Conservation (phyloP, 2,329 filamentous ascomycete genomes). For the Fusarium buxicola region DNA sequence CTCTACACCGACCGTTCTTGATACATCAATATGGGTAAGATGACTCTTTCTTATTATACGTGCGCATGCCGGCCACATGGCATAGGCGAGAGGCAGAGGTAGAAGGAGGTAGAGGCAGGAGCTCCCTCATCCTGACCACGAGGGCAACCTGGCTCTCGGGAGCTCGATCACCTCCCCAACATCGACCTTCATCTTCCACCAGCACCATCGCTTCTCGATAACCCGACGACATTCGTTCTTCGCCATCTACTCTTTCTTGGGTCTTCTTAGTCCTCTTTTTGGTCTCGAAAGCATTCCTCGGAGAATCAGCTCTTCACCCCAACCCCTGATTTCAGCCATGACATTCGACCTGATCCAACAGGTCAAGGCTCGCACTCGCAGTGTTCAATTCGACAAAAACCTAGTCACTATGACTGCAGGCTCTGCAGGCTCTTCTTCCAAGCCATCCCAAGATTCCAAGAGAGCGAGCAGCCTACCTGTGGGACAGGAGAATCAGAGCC, state of each 20-base stretch:
- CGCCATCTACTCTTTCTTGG: conserved; percentile 62
- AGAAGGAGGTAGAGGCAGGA: conserved; percentile 45
- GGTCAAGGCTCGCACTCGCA: conserved; percentile 59
- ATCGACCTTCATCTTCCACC: conserved; percentile 32
- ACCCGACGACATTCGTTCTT: conserved; percentile 52
- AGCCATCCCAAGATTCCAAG: conserved; percentile 39
- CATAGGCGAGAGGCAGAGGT: conserved; percentile 34
- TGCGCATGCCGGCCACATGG: conserved; percentile 41
- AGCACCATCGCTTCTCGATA: conserved; percentile 47
- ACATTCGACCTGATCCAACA: conserved; percentile 57
- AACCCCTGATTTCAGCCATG: conserved; percentile 52
- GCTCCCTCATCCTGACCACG: conserved; percentile 32
- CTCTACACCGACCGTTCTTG: conserved; percentile 52
- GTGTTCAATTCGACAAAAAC: conserved; percentile 60
- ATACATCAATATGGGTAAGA: conserved; percentile 58
- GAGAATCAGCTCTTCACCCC: conserved; percentile 31
- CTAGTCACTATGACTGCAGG: conserved; percentile 28
- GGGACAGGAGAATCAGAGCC: conserved; percentile 25
- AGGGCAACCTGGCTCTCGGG: conserved; percentile 29
- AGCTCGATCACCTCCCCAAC: conserved; percentile 17
- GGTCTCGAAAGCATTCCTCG: conserved; percentile 45
- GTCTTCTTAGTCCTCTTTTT: conserved; percentile 52
- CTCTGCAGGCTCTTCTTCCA: conserved; percentile 16
- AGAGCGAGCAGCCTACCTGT: conserved; percentile 51
- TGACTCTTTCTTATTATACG: conserved; percentile 48